Evolutionary conservation across 148 eudicot species (phyloP).

Genomic region (Heliamphora exappendiculata): DNA sequence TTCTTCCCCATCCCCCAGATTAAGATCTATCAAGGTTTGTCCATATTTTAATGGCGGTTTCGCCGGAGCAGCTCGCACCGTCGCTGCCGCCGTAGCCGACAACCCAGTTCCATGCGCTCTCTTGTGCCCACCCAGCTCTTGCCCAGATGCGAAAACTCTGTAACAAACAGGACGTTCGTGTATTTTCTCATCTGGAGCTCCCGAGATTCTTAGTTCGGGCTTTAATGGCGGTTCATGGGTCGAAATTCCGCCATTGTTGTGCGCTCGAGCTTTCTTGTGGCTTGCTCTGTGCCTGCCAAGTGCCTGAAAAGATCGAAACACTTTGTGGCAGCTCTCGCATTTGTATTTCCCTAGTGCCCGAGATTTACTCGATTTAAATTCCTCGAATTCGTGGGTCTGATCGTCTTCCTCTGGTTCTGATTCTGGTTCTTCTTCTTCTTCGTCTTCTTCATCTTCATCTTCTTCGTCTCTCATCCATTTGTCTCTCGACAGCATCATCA

Average conservation of each 20-base stretch:
- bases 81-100: not conserved
- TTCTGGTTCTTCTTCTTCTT: too few species aligned
- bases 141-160: slow-evolving; percentile 44
- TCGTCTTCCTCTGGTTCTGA: too few species aligned
- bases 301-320: slow-evolving; percentile 44
- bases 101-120: slow-evolving; percentile 35
- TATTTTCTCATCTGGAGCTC: slow-evolving; percentile 15
- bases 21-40: slow-evolving; percentile 50
- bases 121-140: slow-evolving; percentile 60
- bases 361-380: too few species aligned
- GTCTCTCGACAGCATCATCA: too few species aligned
- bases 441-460: too few species aligned
- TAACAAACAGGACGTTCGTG: slow-evolving; percentile 51
- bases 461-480: too few species aligned
- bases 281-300: slow-evolving; percentile 55
- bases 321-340: slow-evolving; percentile 39
- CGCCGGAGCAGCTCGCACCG: not conserved
- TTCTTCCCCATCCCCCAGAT: too few species aligned
- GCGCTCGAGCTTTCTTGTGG: too few species aligned
- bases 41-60: not conserved
- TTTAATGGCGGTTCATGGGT: not conserved
- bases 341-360: slow-evolving; percentile 18
- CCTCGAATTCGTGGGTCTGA: too few species aligned
- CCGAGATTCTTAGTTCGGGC: not conserved
- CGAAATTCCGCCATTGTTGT: not conserved